Evolutionary conservation across 306 rosid species (phyloP).

Genomic region (Oxytropis ochrocephala): DNA sequence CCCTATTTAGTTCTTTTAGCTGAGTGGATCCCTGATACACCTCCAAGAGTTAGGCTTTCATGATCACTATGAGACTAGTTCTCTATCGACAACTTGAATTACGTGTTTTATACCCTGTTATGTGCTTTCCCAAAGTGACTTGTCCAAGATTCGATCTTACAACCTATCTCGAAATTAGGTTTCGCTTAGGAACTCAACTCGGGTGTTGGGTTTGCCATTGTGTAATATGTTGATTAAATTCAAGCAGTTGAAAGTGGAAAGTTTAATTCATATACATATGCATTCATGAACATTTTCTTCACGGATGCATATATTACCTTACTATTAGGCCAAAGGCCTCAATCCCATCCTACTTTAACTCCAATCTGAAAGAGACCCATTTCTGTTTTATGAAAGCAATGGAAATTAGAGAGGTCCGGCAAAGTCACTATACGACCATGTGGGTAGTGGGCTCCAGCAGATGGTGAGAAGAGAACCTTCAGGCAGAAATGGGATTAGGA

Average conservation of each 20-base stretch:
- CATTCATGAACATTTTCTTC: background rate
- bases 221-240: background rate
- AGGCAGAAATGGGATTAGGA: background rate
- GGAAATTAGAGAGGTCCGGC: background rate
- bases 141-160: no score
- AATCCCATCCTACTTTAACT: slow-evolving; percentile 18
- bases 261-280: background rate
- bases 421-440: slow-evolving; percentile 32
- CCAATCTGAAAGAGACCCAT: slow-evolving; percentile 29
- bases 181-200: no score
- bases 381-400: slow-evolving; percentile 17
- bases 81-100: no score
- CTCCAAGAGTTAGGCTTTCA: no score
- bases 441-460: slow-evolving; percentile 39
- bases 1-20: no score
- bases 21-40: no score
- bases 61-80: no score
- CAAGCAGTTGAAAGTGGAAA: background rate
- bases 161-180: no score
- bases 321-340: slow-evolving; percentile 14
- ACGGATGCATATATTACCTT: background rate
- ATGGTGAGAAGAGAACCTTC: slow-evolving; percentile 21
- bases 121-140: no score
- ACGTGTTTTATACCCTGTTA: no score
- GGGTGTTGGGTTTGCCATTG: no score